Evolutionary conservation across 306 rosid species (phyloP).

Genomic region (Fragaria vesca): DNA sequence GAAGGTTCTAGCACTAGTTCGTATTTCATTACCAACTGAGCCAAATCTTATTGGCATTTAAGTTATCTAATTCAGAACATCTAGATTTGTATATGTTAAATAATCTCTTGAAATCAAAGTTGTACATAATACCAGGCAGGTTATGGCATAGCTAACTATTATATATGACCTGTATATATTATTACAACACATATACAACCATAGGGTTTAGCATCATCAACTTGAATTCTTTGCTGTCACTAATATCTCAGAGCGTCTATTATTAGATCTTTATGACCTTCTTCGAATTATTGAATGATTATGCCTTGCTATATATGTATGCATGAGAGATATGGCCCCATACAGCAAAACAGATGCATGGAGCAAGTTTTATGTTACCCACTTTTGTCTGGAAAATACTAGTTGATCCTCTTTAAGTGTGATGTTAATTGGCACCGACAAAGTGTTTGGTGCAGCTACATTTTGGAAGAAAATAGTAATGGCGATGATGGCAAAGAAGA

Average conservation of each 20-base stretch:
- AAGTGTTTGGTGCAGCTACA: neutral
- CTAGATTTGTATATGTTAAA: too few species aligned
- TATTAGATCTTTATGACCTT: neutral
- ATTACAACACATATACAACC: neutral
- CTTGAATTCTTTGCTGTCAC: neutral
- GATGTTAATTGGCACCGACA: constrained; percentile 7
- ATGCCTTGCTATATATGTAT: neutral
- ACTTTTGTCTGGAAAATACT: neutral
- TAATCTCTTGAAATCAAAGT: neutral
- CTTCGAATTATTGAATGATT: neutral
- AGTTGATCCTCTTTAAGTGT: neutral
- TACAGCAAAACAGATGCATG: neutral
- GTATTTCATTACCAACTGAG: too few species aligned
- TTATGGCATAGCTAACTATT: neutral
- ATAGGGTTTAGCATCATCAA: neutral
- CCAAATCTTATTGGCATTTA: too few species aligned
- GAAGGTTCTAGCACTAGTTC: too few species aligned
- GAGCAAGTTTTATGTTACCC: neutral
- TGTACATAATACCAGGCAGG: neutral
- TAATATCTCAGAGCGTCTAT: neutral
- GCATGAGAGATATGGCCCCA: neutral
- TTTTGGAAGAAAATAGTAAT: neutral
- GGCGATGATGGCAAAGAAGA: neutral
- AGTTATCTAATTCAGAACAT: too few species aligned
- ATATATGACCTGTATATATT: neutral